Evolutionary conservation across 768 basidiomycete genomes (phyloP).

Genomic region (Strobilomyces confusus): DNA sequence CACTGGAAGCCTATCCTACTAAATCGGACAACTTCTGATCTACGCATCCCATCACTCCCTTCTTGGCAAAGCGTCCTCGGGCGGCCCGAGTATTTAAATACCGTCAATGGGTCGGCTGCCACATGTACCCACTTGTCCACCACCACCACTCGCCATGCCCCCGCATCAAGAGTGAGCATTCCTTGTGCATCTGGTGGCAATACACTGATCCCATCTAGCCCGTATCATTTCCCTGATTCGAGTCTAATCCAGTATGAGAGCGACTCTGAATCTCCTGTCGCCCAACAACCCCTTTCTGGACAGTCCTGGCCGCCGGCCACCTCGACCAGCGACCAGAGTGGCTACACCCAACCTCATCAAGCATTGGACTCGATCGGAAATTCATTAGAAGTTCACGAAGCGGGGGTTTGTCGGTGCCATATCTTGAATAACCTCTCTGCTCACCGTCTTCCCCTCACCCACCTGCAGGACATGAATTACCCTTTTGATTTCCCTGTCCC

Average conservation of each 20-base stretch:
- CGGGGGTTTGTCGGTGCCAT: constrained; percentile 11
- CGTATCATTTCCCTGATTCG: background rate
- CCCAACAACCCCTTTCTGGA: background rate
- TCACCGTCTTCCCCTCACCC: background rate
- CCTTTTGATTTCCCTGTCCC: background rate
- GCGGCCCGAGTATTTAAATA: constrained; percentile 23
- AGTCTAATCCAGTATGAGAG: constrained; percentile 3
- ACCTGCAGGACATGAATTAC: constrained; percentile 8
- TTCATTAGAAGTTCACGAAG: background rate
- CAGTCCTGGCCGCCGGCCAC: constrained; percentile 2
- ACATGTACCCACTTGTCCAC: constrained; percentile 4
- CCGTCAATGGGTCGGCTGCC: background rate
- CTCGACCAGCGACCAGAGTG: background rate
- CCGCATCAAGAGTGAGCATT: constrained; percentile 18
- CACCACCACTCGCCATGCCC: constrained; percentile 17
- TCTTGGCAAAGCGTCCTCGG: constrained; percentile 19
- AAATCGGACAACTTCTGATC: constrained; percentile 18
- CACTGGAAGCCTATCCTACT: constrained; percentile 27
- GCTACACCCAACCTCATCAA: constrained; percentile 5
- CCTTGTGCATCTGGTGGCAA: background rate
- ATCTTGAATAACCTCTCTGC: background rate
- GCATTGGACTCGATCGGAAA: background rate
- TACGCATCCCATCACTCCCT: constrained; percentile 17
- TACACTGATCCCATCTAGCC: constrained; percentile 8
- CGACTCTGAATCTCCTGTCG: background rate